A percentile compares a stretch with the other conserved stretches of the same genome.
phyloP scores from a whole-genome alignment of 495 filamentous ascomycete genomes.

The Aspergillus affinis region DNA sequence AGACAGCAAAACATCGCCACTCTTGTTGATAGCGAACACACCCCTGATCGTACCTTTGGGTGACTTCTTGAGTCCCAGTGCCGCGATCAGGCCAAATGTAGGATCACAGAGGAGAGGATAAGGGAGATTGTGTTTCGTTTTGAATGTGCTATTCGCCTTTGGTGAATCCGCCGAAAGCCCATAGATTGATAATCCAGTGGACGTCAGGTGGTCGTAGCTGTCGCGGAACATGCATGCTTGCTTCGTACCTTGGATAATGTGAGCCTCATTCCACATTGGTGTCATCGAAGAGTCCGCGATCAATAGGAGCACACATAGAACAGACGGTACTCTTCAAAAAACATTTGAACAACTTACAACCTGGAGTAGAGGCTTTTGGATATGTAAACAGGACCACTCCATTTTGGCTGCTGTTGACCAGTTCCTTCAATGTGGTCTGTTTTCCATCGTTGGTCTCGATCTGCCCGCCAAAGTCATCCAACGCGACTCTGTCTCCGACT shows the following conservation, averaged over 20 bases:
- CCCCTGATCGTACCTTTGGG: slow-evolving; percentile 78
- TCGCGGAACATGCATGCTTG: slow-evolving; percentile 95
- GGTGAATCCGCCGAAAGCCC: slow-evolving; percentile 84
- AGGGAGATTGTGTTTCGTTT: slow-evolving; percentile 81
- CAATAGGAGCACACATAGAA: background rate
- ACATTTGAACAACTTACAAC: slow-evolving; percentile 65
- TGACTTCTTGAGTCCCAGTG: slow-evolving; percentile 73
- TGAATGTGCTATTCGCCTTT: slow-evolving; percentile 88
- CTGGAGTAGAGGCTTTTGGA: slow-evolving; percentile 90
- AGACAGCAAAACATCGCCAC: slow-evolving; percentile 43
- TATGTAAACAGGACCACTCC: slow-evolving; percentile 95
- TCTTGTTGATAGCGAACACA: slow-evolving; percentile 83
- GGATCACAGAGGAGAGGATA: slow-evolving; percentile 89
- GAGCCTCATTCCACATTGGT: background rate
- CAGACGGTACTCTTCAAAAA: background rate
- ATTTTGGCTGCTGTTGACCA: slow-evolving; percentile 78
- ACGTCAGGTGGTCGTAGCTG: slow-evolving; percentile 69
- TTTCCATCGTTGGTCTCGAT: slow-evolving; percentile 80
- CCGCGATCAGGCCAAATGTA: slow-evolving; percentile 64
- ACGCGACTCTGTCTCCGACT: slow-evolving; percentile 55
- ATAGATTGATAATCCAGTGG: slow-evolving; percentile 80
- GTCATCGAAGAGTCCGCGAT: background rate
- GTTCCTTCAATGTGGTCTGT: slow-evolving; percentile 70
- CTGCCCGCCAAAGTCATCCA: slow-evolving; percentile 78
- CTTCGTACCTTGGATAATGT: slow-evolving; percentile 64